Evolutionary conservation across 2,329 filamentous ascomycete species (phyloP).

Genomic region (Ciborinia camelliae): DNA sequence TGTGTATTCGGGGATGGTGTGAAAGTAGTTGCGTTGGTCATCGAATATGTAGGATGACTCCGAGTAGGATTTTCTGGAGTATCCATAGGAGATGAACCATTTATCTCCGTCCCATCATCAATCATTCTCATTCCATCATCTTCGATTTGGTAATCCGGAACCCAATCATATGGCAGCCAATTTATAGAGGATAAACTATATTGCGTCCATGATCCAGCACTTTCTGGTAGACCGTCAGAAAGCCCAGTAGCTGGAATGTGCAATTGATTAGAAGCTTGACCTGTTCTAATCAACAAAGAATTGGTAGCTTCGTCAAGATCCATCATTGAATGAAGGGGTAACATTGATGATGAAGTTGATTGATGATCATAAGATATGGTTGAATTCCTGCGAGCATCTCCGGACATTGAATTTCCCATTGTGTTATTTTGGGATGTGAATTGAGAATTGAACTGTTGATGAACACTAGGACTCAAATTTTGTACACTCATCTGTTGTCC

Average conservation of each 20-base stretch:
- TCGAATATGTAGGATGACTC: neutral
- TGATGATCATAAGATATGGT: neutral
- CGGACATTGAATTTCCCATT: neutral
- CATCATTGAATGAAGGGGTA: neutral
- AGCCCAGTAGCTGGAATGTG: neutral
- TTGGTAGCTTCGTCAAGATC: neutral
- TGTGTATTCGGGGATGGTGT: slow-evolving; percentile 11
- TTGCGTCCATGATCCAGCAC: slow-evolving; percentile 23
- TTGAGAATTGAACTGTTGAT: neutral
- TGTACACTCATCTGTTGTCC: neutral
- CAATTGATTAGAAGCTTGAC: neutral
- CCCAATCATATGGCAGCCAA: slow-evolving; percentile 33
- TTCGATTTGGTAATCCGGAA: slow-evolving; percentile 20
- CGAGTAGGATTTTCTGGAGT: neutral
- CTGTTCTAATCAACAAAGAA: neutral
- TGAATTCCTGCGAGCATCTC: neutral
- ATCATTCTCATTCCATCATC: neutral
- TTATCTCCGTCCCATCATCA: neutral
- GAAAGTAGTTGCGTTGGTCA: neutral
- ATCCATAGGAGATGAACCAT: slow-evolving; percentile 14
- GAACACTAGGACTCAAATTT: neutral
- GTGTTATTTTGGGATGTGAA: neutral
- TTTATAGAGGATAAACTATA: slow-evolving; percentile 30
- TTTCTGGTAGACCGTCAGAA: neutral
- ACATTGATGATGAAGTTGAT: neutral